Percentiles rank a stretch among this genome's conserved stretches.
Evolutionary conservation across 345 rosid species (phyloP).

Genomic region (Syzygium aromaticum): DNA sequence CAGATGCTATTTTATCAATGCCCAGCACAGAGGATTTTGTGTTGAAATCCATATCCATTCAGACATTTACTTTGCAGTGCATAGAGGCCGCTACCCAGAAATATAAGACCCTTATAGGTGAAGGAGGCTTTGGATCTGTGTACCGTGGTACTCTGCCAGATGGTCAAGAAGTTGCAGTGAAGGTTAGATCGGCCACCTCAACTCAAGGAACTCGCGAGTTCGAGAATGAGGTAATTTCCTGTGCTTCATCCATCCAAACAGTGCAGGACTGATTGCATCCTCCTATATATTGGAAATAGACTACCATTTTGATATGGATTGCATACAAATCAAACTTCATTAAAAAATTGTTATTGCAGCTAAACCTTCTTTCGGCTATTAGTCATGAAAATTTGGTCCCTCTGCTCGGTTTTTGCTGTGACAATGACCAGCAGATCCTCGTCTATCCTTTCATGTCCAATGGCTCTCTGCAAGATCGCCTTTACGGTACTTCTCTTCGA

Average conservation of each 20-base stretch:
- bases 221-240: constrained; percentile 33
- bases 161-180: constrained; percentile 49
- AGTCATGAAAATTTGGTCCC: constrained; percentile 60
- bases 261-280: background rate
- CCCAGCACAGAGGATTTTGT: constrained; percentile 22
- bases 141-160: constrained; percentile 39
- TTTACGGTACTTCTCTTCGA: constrained; percentile 33
- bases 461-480: constrained; percentile 69
- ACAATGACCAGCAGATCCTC: constrained; percentile 62
- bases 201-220: constrained; percentile 51
- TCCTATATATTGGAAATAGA: background rate
- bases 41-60: constrained; percentile 34
- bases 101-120: constrained; percentile 36
- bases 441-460: constrained; percentile 70
- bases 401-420: constrained; percentile 57
- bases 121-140: constrained; percentile 52
- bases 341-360: constrained; percentile 19
- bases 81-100: constrained; percentile 39
- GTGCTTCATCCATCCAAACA: background rate
- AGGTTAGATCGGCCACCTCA: constrained; percentile 51
- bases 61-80: constrained; percentile 27
- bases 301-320: background rate
- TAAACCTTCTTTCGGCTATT: constrained; percentile 58
- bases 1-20: constrained; percentile 45
- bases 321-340: background rate